Evolutionary conservation across 495 filamentous ascomycete species (phyloP), one percentile per base, ranked within the genome.

Genomic region (Neurospora sp.): DNA sequence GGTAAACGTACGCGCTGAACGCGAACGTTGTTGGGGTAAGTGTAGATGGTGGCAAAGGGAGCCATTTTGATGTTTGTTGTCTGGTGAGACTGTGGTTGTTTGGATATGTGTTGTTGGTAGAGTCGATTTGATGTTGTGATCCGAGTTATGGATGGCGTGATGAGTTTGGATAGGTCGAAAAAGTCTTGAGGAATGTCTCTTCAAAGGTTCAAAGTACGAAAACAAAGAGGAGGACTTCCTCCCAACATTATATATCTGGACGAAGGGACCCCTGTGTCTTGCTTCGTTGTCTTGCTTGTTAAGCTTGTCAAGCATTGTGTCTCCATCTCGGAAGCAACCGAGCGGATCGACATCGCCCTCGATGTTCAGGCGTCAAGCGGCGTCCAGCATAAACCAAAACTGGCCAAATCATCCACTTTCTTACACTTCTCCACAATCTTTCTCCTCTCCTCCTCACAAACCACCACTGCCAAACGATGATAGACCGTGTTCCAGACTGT

Each of bases 21-120:
- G 77, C 87, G 85, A 70, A 80, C 81, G 81, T 86, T 89, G 76
- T 72, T 48, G 12, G 79, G 78, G 76, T 84, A 84, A 74, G 79
- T 78, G 78, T 83, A 87, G 73, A 89, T 81, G 42, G 83, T 88
- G 71, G 85, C 87, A 79, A 89, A 85, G 71, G 85, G 82, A 78
- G 87, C 82, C 87, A 88, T 89, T 35, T 42, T 70, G 54, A 66
- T 1, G 27, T 35, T 62, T 62, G 54, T 62, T 62, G 46, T 54
- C 20, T 39, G 8, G 38, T 38, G 8, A 38, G 38, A 38, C 38
- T 5, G 18, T 31, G 23, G 48, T 48, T 27, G 14, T 35, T 35
- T 66, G 14, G 54, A 8, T 66, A 31, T 16, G 9, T 27, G 54
- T 37, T 31, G 27, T 59, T 66, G 54, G 54, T 66, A 18, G 23